phyloP scores from a whole-genome alignment of 1,139 yeast genomes.

The Zygosaccharomyces pseudobailii region DNA sequence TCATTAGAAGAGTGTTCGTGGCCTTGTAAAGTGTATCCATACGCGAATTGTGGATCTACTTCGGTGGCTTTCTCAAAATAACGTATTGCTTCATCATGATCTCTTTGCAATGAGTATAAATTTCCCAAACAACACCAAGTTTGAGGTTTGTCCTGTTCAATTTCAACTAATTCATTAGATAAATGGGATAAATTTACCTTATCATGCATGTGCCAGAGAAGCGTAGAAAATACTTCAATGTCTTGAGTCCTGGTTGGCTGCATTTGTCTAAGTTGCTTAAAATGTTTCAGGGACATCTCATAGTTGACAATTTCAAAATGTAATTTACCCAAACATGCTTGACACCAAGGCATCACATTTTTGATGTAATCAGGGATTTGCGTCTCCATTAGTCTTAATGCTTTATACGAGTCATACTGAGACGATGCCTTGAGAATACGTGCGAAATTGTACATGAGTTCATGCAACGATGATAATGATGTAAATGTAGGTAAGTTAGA shows the following conservation, averaged over 20 bases:
- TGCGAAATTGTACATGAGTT: slow-evolving; percentile 58
- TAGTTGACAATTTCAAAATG: slow-evolving; percentile 88
- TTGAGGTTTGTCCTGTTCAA: slow-evolving; percentile 62
- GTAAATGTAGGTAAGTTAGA: slow-evolving; percentile 38
- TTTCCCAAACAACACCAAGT: slow-evolving; percentile 95
- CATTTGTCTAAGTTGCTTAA: slow-evolving; percentile 53
- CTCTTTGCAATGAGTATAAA: slow-evolving; percentile 74
- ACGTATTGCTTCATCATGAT: slow-evolving; percentile 85
- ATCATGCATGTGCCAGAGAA: slow-evolving; percentile 88
- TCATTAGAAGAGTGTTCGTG: slow-evolving; percentile 89
- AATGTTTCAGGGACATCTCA: slow-evolving; percentile 64
- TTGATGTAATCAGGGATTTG: slow-evolving; percentile 54
- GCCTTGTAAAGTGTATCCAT: slow-evolving; percentile 90
- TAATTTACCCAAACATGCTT: slow-evolving; percentile 70
- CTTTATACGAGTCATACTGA: slow-evolving; percentile 73
- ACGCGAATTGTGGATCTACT: slow-evolving; percentile 67
- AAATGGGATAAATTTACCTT: slow-evolving; percentile 75
- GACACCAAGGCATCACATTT: slow-evolving; percentile 77
- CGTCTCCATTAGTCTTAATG: slow-evolving; percentile 61
- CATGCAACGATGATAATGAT: slow-evolving; percentile 13
- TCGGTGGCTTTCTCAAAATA: slow-evolving; percentile 80
- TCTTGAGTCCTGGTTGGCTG: slow-evolving; percentile 83
- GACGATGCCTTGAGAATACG: slow-evolving; percentile 60
- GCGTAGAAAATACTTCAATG: slow-evolving; percentile 87
- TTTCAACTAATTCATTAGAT: slow-evolving; percentile 74